These are phyloP conservation scores for Spergularia bocconei DNA, from an alignment of 148 eudicot genomes.

Conservation along the genomic window DNA sequence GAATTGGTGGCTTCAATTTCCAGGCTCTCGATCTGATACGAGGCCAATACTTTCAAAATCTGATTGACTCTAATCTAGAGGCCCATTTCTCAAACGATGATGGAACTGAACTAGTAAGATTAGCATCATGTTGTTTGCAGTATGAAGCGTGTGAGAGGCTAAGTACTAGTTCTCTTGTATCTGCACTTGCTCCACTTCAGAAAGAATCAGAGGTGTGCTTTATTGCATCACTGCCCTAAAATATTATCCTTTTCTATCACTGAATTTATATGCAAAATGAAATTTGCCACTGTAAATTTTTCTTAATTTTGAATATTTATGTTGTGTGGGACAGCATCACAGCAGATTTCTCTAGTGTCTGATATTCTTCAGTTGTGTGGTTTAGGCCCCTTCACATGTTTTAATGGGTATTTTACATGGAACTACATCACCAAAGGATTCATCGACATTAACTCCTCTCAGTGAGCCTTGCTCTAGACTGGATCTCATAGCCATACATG, in stretches of 20 bases:
- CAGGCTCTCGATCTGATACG: slow-evolving; percentile 90
- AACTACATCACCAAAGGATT: slow-evolving; percentile 44
- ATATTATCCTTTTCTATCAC: neutral
- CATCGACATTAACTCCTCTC: slow-evolving; percentile 52
- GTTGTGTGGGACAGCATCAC: neutral
- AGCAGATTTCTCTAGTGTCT: neutral
- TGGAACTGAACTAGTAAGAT: slow-evolving; percentile 63
- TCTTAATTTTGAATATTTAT: neutral
- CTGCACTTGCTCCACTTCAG: slow-evolving; percentile 67
- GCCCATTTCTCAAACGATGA: slow-evolving; percentile 82
- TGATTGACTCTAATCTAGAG: slow-evolving; percentile 79
- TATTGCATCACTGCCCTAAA: neutral
- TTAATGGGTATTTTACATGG: slow-evolving; percentile 64
- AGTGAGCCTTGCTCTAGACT: slow-evolving; percentile 73
- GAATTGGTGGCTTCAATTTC: neutral
- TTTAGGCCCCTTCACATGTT: slow-evolving; percentile 74
- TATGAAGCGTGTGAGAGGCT: slow-evolving; percentile 88
- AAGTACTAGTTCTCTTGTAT: slow-evolving; percentile 58
- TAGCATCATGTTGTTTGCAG: slow-evolving; percentile 84
- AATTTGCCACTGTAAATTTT: neutral
- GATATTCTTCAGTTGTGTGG: slow-evolving; percentile 12
- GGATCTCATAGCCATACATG: slow-evolving; percentile 80
- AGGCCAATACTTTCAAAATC: slow-evolving; percentile 63
- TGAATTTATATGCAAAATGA: neutral
- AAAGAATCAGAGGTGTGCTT: slow-evolving; percentile 66